These are phyloP conservation scores for Pleurotus eryngii DNA, from an alignment of 768 basidiomycete species.

Conservation along the genomic window DNA sequence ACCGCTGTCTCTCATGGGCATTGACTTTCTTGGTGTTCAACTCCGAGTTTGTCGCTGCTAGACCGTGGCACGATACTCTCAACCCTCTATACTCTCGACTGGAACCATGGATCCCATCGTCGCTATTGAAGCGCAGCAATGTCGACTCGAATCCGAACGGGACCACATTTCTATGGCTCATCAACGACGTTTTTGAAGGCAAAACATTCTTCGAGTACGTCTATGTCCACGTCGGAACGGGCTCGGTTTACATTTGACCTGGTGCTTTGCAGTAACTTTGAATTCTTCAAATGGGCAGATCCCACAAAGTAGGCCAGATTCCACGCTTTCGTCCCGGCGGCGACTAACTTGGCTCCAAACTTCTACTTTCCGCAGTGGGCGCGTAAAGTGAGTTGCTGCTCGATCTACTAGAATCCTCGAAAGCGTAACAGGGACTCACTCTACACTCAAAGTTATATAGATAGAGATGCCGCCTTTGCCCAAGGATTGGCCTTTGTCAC, in stretches of 20 bases:
- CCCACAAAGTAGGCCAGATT: constrained; percentile 57
- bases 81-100: background rate
- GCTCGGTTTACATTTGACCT: background rate
- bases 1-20: background rate
- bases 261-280: constrained; percentile 41
- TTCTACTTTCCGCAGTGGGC: constrained; percentile 44
- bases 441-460: constrained; percentile 51
- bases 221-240: background rate
- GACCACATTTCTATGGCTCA: constrained; percentile 60
- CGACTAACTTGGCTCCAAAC: too few relatives aligned
- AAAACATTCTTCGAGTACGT: constrained; percentile 68
- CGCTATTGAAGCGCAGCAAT: constrained; percentile 17
- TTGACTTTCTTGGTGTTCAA: background rate
- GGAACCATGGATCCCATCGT: background rate
- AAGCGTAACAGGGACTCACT: background rate
- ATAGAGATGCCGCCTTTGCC: constrained; percentile 48
- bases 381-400: constrained; percentile 53
- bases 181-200: constrained; percentile 65
- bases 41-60: background rate
- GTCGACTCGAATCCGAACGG: constrained; percentile 43
- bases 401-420: background rate
- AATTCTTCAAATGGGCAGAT: constrained; percentile 58
- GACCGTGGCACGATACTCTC: background rate
- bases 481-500: constrained; percentile 54
- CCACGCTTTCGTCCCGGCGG: too few relatives aligned